Conservation (phyloP, 768 basidiomycete species). For the Lactarius psammicola region DNA sequence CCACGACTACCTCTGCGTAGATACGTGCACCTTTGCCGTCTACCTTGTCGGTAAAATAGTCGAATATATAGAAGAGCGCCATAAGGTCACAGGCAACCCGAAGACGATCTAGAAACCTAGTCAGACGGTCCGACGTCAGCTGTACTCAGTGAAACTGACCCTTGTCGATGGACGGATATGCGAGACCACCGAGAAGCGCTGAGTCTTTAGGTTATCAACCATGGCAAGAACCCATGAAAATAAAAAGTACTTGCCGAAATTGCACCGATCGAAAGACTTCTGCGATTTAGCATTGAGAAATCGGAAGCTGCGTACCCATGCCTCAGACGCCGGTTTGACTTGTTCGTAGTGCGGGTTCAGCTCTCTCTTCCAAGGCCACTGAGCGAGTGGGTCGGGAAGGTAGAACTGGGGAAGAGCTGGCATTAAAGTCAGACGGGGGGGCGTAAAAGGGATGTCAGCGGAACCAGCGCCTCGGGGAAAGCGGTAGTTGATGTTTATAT, state of each 20-base stretch:
- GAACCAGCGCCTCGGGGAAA: not conserved
- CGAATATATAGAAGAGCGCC: slow-evolving; percentile 50
- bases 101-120: slow-evolving; percentile 29
- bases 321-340: slow-evolving; percentile 38
- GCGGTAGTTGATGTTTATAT: not conserved
- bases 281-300: slow-evolving; percentile 40
- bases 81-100: slow-evolving; percentile 50
- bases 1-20: slow-evolving; percentile 40
- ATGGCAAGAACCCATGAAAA: not conserved
- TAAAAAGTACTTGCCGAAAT: slow-evolving; percentile 39
- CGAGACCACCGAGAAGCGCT: slow-evolving; percentile 43
- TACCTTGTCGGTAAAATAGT: slow-evolving; percentile 49
- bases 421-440: not conserved
- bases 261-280: slow-evolving; percentile 42
- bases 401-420: slow-evolving; percentile 23
- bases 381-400: slow-evolving; percentile 42
- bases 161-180: slow-evolving; percentile 38
- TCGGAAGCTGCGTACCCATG: slow-evolving; percentile 41
- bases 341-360: slow-evolving; percentile 42
- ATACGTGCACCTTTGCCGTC: slow-evolving; percentile 34
- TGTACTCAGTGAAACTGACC: slow-evolving; percentile 32
- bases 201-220: not conserved
- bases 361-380: slow-evolving; percentile 46
- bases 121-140: not conserved
- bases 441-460: not conserved